Conservation (phyloP, 176 grass and related monocot genomes). For the Musa schizocarpa region DNA sequence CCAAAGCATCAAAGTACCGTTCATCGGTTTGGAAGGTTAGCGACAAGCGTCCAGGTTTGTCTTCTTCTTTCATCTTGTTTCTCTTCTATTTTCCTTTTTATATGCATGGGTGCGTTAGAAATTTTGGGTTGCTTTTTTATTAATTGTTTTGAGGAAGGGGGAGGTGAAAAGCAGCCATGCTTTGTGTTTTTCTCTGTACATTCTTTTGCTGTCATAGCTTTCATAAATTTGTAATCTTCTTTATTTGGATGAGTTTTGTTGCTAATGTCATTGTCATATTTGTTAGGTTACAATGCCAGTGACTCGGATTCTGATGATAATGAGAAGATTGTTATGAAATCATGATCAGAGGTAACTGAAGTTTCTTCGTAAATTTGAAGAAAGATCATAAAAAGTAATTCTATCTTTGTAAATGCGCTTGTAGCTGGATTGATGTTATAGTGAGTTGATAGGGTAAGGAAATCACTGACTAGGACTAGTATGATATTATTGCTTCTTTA, state of each 20-base stretch:
- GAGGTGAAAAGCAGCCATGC: not conserved
- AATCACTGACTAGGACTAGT: not conserved
- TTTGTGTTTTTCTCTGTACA: not conserved
- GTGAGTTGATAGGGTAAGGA: not conserved
- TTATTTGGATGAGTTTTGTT: not conserved
- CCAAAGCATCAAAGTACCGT: constrained; percentile 77
- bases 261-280: not conserved
- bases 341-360: constrained; percentile 11
- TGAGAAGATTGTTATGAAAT: constrained; percentile 44
- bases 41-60: constrained; percentile 70
- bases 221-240: not conserved
- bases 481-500: not conserved
- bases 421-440: not conserved
- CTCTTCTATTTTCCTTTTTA: not conserved
- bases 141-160: too few species aligned
- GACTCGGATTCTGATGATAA: constrained; percentile 85
- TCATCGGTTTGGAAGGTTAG: constrained; percentile 73
- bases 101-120: too few species aligned
- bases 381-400: not conserved
- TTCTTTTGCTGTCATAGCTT: not conserved
- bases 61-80: not conserved
- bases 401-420: not conserved
- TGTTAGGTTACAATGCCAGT: constrained; percentile 82
- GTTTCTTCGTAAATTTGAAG: not conserved
- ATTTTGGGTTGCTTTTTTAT: too few species aligned